A percentile compares a stretch with the other conserved stretches of the same genome.
Conservation (phyloP, 2,329 filamentous ascomycete genomes). For the Esteya vermicola region DNA sequence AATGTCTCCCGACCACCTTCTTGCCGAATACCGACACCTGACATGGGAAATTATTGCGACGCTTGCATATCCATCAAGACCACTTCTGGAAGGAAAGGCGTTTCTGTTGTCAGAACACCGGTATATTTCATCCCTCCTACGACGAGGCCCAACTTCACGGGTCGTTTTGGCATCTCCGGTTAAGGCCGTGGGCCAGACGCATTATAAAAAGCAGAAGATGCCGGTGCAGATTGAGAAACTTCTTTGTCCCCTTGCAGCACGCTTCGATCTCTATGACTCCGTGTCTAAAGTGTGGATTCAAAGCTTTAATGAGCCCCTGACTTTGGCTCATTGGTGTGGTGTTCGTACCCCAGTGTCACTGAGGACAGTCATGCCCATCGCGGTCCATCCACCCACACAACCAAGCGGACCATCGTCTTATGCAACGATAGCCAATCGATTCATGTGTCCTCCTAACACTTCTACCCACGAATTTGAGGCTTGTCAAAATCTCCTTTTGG, state of each 20-base stretch:
- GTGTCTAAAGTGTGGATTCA: conserved; percentile 23
- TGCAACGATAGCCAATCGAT: conserved; percentile 33
- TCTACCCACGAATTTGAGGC: conserved; percentile 38
- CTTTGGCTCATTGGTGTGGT: conserved; percentile 29
- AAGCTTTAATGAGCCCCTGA: conserved; percentile 16
- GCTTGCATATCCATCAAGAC: conserved; percentile 12
- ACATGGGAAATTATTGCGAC: conserved; percentile 23
- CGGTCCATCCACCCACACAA: conserved; percentile 15
- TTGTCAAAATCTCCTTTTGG: conserved; percentile 31
- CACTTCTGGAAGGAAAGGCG: neutral
- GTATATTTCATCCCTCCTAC: conserved; percentile 6
- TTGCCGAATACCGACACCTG: conserved; percentile 24
- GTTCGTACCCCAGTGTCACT: conserved; percentile 19
- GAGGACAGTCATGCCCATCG: conserved; percentile 18
- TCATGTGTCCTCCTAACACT: conserved; percentile 28
- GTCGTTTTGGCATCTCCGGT: conserved; percentile 1
- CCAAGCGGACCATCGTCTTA: conserved; percentile 35
- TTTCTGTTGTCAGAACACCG: neutral
- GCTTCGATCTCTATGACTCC: conserved; percentile 32
- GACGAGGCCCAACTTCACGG: neutral
- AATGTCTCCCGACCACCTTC: conserved; percentile 17
- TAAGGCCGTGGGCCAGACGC: conserved; percentile 20
- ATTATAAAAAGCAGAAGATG: conserved; percentile 28
- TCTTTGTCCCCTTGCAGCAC: conserved; percentile 29
- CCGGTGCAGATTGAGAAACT: conserved; percentile 26